A percentile compares a stretch with the other conserved stretches of the same genome.
These are phyloP conservation scores for Knoxia roxburghii DNA, from an alignment of 257 asterid genomes.

Conservation along the genomic window DNA sequence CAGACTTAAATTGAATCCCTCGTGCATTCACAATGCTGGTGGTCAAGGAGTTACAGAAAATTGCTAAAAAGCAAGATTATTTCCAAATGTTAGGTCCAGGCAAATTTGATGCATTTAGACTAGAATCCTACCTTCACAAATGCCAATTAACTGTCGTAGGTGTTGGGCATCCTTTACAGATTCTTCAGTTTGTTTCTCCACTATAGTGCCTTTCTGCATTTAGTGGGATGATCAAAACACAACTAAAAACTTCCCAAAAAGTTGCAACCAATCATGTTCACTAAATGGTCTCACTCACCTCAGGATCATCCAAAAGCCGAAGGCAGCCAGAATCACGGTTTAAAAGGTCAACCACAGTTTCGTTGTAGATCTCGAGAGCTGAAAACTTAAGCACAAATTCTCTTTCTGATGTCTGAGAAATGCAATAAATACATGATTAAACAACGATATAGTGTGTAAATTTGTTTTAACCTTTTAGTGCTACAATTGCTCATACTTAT, in stretches of 20 bases:
- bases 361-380: conserved; percentile 90
- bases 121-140: conserved; percentile 68
- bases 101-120: not conserved
- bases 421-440: conserved; percentile 8
- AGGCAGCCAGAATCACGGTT: conserved; percentile 80
- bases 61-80: conserved; percentile 1
- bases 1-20: not conserved
- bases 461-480: not conserved
- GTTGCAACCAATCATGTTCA: not conserved
- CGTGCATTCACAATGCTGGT: not conserved
- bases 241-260: not conserved
- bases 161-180: conserved; percentile 64
- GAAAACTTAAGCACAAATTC: conserved; percentile 78
- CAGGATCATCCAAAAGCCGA: conserved; percentile 91
- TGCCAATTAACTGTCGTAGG: conserved; percentile 57
- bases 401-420: conserved; percentile 67
- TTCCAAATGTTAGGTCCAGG: conserved; percentile 8
- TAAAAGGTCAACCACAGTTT: conserved; percentile 86
- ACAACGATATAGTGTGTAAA: conserved; percentile 12
- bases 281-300: conserved; percentile 33
- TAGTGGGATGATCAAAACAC: not conserved
- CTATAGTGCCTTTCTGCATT: conserved; percentile 85
- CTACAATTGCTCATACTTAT: not conserved
- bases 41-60: not conserved
- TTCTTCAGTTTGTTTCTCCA: conserved; percentile 83